Evolutionary conservation across 1,139 yeast genomes (phyloP), one percentile per base, ranked within the genome.

Genomic region (Yamadazyma spencermartinsiae): DNA sequence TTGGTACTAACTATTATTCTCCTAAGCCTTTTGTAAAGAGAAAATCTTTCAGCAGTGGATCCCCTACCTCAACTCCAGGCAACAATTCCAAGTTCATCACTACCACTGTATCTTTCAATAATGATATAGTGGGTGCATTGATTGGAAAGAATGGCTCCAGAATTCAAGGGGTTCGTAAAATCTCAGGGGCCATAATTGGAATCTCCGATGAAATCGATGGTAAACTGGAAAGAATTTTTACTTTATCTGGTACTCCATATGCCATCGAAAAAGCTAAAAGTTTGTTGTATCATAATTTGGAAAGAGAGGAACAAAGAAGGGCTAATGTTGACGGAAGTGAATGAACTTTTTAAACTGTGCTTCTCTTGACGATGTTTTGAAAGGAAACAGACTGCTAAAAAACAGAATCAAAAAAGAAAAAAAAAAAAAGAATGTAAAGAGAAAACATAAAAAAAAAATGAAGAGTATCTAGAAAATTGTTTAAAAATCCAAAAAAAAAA

Each of bases 131-230:
- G 36, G 97, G 97, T 34, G 94, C 96, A 36, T 73, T 89, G 42
- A 87, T 89, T 54, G 97, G 97, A 49, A 84, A 84, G 53, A 82
- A 83, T 49, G 96, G 96, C 33, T 69, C 86, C 33, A 77, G 95
- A 63, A 87, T 89, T 51, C 94, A 86, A 58, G 95, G 90, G 40
- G 86, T 89, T 39, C 76, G 96, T 51, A 80, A 85, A 52, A 76
- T 76, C 32, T 79, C 90, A 40, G 92, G 92, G 28, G 92, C 96
- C 21, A 77, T 80, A 37, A 88, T 89, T 56, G 80, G 83, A 9
- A 87, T 89, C 47, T 84, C 88, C 36, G 80, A 83, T 48, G 85
- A 81, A 51, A 79, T 81, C 36, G 82, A 81, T 50, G 81, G 78
- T 31, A 68, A 77, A 43, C 75, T 75, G 27, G 85, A 82, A 55